Evolutionary conservation across 2,329 filamentous ascomycete genomes (phyloP).

Genomic region (Fusarium pseudonygamai): DNA sequence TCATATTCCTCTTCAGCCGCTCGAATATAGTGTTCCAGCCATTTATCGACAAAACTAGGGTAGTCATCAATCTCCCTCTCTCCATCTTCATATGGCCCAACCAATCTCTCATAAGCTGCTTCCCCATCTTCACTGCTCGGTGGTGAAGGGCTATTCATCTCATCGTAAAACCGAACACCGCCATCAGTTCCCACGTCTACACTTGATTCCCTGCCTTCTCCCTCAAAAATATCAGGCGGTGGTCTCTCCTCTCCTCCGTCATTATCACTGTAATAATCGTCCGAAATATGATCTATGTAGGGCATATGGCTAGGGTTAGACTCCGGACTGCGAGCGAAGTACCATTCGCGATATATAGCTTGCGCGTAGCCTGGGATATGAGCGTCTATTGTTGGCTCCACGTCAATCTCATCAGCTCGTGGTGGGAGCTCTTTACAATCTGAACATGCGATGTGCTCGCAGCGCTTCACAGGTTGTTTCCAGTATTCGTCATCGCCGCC

Average conservation of each 20-base stretch:
- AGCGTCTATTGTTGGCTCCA: not conserved
- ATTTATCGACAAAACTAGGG: not conserved
- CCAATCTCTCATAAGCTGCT: not conserved
- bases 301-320: not conserved
- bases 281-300: not conserved
- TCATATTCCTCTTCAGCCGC: not conserved
- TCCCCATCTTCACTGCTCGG: conserved; percentile 4
- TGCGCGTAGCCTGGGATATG: not conserved
- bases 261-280: too few species aligned
- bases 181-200: not conserved
- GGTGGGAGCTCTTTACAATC: not conserved
- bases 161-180: not conserved
- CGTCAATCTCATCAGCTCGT: too few species aligned
- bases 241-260: not conserved
- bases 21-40: not conserved
- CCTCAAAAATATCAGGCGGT: too few species aligned
- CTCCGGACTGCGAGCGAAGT: not conserved
- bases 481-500: not conserved
- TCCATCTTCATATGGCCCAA: not conserved
- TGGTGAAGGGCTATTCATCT: not conserved
- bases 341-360: not conserved
- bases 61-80: not conserved
- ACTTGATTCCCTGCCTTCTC: not conserved
- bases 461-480: conserved; percentile 6
- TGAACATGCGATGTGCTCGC: not conserved